A percentile compares a stretch with the other conserved stretches of the same genome.
phyloP scores from a whole-genome alignment of 148 eudicot genomes.

The Nepenthes mirabilis region DNA sequence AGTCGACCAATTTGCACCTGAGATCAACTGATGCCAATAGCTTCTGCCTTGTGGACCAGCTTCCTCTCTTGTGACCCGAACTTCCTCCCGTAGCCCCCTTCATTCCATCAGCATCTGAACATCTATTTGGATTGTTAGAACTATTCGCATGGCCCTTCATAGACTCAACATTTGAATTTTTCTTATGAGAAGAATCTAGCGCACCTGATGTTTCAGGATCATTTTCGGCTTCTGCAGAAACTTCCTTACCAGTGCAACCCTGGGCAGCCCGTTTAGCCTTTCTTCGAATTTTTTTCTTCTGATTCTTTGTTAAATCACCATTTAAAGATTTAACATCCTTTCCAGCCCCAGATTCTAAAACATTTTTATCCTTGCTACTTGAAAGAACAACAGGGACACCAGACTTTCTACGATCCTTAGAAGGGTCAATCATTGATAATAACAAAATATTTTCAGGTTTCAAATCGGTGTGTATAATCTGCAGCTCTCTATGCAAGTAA shows the following conservation, averaged over 20 bases:
- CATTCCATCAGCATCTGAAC: conserved; percentile 28
- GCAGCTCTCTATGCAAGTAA: conserved; percentile 76
- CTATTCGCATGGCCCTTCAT: conserved; percentile 13
- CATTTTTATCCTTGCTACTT: conserved; percentile 32
- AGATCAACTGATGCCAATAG: conserved; percentile 28
- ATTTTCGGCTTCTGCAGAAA: conserved; percentile 31
- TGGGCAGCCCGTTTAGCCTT: conserved; percentile 71
- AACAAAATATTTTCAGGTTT: conserved; percentile 91
- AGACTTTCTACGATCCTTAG: conserved; percentile 59
- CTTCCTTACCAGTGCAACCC: conserved; percentile 41
- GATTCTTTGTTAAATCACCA: conserved; percentile 71
- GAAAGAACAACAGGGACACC: conserved; percentile 54
- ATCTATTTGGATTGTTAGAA: conserved; percentile 30
- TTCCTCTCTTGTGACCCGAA: conserved; percentile 16
- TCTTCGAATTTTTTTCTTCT: conserved; percentile 74
- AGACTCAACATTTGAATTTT: conserved; percentile 16
- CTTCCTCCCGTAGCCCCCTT: conserved; percentile 12
- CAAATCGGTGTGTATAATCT: conserved; percentile 90
- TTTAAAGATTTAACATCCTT: conserved; percentile 29
- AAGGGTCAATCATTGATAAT: conserved; percentile 64
- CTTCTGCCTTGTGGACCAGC: conserved; percentile 13
- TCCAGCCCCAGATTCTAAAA: conserved; percentile 26
- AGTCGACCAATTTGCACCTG: conserved; percentile 86
- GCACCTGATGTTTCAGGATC: conserved; percentile 19
- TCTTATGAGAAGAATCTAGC: conserved; percentile 6